These are phyloP conservation scores for Paramecium pentaurelia DNA, from an alignment of 73 alveolate genomes.

Conservation along the genomic window DNA sequence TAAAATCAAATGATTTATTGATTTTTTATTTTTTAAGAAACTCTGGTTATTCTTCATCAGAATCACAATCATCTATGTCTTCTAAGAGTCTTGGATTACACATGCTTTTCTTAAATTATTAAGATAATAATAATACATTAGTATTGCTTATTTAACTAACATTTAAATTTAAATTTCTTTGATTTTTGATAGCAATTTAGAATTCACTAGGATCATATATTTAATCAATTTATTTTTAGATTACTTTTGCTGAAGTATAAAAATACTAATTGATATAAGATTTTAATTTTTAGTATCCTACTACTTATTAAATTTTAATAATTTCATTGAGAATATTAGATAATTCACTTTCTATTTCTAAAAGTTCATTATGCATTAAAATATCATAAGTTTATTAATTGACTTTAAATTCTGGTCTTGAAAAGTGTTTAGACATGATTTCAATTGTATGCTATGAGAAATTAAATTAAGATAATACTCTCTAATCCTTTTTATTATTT, in stretches of 20 bases:
- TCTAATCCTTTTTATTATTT: neutral
- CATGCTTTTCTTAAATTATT: neutral
- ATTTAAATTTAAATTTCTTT: neutral
- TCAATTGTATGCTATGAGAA: neutral
- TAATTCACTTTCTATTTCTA: neutral
- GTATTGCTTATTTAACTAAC: conserved; percentile 10
- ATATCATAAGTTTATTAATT: neutral
- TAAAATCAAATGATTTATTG: conserved; percentile 9
- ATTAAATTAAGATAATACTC: neutral
- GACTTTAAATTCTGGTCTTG: neutral
- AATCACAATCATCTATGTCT: conserved; percentile 12
- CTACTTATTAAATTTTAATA: neutral
- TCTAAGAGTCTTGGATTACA: neutral
- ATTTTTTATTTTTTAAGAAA: neutral
- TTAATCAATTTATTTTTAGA: neutral
- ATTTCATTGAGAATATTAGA: neutral
- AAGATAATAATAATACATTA: neutral
- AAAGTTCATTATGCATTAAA: neutral
- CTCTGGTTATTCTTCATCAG: conserved; percentile 15
- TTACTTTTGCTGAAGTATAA: neutral
- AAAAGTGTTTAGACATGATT: neutral
- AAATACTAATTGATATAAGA: neutral
- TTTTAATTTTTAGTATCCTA: neutral
- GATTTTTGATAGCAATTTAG: neutral
- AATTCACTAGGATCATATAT: conserved; percentile 32